Evolutionary conservation across 805 yeast genomes (phyloP), one percentile per base, ranked within the genome.

Genomic region (Ogataea ganodermae): DNA sequence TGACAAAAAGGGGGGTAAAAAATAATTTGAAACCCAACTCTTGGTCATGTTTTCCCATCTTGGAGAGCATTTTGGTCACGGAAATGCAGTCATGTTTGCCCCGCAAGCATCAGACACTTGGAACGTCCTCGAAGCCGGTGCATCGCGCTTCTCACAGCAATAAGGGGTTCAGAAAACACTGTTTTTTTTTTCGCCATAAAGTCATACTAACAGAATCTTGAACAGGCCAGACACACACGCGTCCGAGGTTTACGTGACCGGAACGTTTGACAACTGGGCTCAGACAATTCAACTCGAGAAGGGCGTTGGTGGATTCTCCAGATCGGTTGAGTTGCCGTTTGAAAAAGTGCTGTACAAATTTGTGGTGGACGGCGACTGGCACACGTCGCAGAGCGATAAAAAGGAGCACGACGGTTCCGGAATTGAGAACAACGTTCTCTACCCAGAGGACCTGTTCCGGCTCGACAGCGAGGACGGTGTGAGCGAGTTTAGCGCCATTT

Each of bases 351-450:
- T 71, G 27, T 81, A 76, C 70, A 81, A 79, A 55, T 81, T 76
- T 61, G 75, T 81, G 39, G 85, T 81, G 39, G 85, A 81, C 57
- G 83, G 78, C 13, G 69, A 69, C 33, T 81, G 86, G 86, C 41
- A 59, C 20, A 70, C 75, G 5, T 69, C 76, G 16, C 59, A 64
- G 1, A 44, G 56, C 27, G 74, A 75, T 51, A 66, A 66, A 35
- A 55, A 66, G 27, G 74, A 72, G 53, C 63, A 49, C 16, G 82
- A 76, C 55, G 50, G 41, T 9, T 52, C 67, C 28, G 84, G 84
- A 3, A 73, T 67, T 50, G 76, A 72, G 38, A 81, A 81, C 67
- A 81, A 81, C 58, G 73, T 73, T n/a, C 54, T 80, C 9, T 64
- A 61, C 31, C 67, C 67, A 1, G 68, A 62, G 14, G 71, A 68